Evolutionary conservation across 768 basidiomycete species (phyloP).

Genomic region (Rhodotorula paludigena): DNA sequence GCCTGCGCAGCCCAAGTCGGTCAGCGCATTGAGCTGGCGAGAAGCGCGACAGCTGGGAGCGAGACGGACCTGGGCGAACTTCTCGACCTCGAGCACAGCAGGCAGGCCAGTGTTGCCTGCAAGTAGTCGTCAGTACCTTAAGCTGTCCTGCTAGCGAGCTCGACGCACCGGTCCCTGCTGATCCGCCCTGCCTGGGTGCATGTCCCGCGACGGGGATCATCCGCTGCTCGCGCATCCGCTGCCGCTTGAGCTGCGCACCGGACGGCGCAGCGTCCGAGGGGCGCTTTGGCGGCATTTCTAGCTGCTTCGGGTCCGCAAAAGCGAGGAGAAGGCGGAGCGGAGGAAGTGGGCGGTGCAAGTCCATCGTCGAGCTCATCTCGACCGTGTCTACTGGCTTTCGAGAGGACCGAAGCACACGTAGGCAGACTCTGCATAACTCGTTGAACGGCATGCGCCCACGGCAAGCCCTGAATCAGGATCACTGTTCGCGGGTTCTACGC

Average conservation of each 20-base stretch:
- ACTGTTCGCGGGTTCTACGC: no score
- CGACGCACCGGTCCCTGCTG: slow-evolving; percentile 13
- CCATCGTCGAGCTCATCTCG: no score
- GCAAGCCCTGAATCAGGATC: no score
- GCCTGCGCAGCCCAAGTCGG: slow-evolving; percentile 53
- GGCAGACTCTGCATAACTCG: no score
- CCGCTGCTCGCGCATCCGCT: slow-evolving; percentile 26
- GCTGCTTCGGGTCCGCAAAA: no score
- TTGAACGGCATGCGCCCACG: no score
- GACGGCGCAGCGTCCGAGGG: background rate
- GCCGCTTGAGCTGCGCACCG: slow-evolving; percentile 33
- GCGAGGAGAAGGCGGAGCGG: no score
- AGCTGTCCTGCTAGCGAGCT: no score
- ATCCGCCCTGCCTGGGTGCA: slow-evolving; percentile 4
- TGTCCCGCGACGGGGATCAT: slow-evolving; percentile 21
- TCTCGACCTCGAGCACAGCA: slow-evolving; percentile 66
- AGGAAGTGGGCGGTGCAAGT: no score
- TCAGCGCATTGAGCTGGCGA: background rate
- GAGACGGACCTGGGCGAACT: slow-evolving; percentile 69
- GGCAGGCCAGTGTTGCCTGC: slow-evolving; percentile 30
- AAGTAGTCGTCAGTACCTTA: background rate
- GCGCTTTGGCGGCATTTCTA: slow-evolving; percentile 32
- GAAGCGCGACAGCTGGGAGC: background rate
- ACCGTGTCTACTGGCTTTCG: no score
- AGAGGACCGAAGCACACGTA: no score